Percentiles rank a stretch among this genome's conserved stretches.
Conservation (phyloP, 106 monocot species). For the Dactylorhiza incarnata region DNA sequence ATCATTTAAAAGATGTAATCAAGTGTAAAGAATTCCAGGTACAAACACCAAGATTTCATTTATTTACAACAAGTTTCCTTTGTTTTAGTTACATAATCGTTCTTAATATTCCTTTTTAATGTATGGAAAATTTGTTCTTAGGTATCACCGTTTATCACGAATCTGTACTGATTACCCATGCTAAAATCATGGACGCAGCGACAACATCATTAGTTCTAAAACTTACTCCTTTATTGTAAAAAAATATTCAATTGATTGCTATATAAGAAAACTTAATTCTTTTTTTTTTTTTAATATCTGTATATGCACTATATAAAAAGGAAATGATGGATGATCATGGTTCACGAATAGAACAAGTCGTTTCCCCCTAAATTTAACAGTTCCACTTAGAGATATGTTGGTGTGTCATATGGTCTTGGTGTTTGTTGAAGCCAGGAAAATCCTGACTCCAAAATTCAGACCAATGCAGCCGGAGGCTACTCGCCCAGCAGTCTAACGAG, state of each 20-base stretch:
- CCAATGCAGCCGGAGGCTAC: too few relatives aligned
- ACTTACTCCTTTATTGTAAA: neutral
- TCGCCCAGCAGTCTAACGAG: too few relatives aligned
- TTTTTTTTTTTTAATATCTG: too few relatives aligned
- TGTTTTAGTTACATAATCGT: too few relatives aligned
- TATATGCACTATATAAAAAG: too few relatives aligned
- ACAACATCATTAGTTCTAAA: conserved; percentile 47
- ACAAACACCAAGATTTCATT: neutral
- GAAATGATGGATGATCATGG: too few relatives aligned
- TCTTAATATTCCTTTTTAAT: neutral
- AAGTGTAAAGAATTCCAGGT: conserved; percentile 1
- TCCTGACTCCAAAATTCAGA: too few relatives aligned
- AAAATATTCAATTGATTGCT: neutral
- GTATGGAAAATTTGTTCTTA: conserved; percentile 5
- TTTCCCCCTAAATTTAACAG: too few relatives aligned
- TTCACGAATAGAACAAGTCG: too few relatives aligned
- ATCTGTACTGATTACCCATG: conserved; percentile 46
- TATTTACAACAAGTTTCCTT: neutral
- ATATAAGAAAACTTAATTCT: neutral
- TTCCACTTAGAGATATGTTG: too few relatives aligned
- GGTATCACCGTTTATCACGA: conserved; percentile 79
- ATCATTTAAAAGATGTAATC: neutral
- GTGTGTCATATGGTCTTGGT: too few relatives aligned
- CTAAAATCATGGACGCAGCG: conserved; percentile 57
- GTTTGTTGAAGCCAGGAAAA: too few relatives aligned